These are phyloP conservation scores for Ophiostoma himal-ulmi DNA, from an alignment of 2,329 filamentous ascomycete species.

Conservation along the genomic window DNA sequence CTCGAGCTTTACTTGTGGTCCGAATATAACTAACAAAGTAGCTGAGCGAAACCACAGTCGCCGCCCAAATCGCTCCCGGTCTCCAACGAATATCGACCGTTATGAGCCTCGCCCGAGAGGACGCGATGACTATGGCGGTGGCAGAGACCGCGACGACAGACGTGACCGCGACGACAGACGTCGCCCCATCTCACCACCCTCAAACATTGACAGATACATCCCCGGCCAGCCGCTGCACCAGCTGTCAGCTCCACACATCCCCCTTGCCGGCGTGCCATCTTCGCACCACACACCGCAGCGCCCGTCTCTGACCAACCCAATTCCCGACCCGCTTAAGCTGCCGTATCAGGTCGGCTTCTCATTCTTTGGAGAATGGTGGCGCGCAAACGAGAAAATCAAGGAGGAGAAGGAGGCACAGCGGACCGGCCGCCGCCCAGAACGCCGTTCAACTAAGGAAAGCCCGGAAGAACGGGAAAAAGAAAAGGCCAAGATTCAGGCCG, in stretches of 20 bases:
- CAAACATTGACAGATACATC: conserved; percentile 79
- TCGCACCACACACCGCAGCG: conserved; percentile 58
- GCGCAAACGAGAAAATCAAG: conserved; percentile 73
- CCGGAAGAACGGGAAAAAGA: conserved; percentile 74
- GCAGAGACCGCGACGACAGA: background rate
- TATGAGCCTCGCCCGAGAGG: conserved; percentile 64
- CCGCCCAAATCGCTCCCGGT: conserved; percentile 55
- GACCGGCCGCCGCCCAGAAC: conserved; percentile 62
- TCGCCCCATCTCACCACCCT: conserved; percentile 55
- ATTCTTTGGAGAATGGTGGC: conserved; percentile 83
- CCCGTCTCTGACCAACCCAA: conserved; percentile 53
- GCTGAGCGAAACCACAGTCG: conserved; percentile 53
- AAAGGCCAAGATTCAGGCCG: conserved; percentile 67
- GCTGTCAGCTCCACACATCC: conserved; percentile 48
- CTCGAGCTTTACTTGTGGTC: background rate
- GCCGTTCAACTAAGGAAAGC: conserved; percentile 57
- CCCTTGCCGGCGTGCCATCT: conserved; percentile 62
- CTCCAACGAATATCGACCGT: conserved; percentile 64
- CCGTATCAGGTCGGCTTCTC: conserved; percentile 80
- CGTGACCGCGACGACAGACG: conserved; percentile 46
- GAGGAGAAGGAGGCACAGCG: conserved; percentile 69
- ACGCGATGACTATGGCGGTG: conserved; percentile 58
- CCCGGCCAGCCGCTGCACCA: conserved; percentile 58
- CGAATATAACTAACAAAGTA: conserved; percentile 38
- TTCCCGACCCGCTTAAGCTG: conserved; percentile 65